A percentile compares a stretch with the other conserved stretches of the same genome.
Evolutionary conservation across 345 rosid genomes (phyloP).

Genomic region (Kernera saxatilis): DNA sequence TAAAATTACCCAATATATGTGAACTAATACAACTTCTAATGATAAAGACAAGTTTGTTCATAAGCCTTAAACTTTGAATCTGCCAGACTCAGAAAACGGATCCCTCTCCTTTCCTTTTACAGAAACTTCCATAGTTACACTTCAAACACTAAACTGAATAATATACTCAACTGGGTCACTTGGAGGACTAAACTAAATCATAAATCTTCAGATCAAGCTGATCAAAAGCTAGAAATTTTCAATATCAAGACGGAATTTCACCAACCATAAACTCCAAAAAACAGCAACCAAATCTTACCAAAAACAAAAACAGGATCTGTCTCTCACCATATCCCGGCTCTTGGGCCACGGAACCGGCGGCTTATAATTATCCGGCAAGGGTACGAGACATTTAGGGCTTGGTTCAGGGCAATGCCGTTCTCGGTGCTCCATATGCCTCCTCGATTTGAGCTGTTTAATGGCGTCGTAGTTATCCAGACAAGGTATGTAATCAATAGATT

Average conservation of each 20-base stretch:
- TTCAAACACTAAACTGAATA: background rate
- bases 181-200: background rate
- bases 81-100: background rate
- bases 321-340: slow-evolving; percentile 99
- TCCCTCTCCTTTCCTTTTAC: background rate
- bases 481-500: slow-evolving; percentile 67
- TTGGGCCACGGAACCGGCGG: slow-evolving; percentile 76
- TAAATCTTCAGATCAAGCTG: background rate
- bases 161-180: background rate
- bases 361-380: slow-evolving; percentile 68
- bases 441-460: slow-evolving; percentile 53
- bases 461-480: slow-evolving; percentile 72
- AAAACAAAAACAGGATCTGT: slow-evolving; percentile 37
- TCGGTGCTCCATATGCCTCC: slow-evolving; percentile 83
- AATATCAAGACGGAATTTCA: background rate
- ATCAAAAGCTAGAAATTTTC: background rate
- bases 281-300: slow-evolving; percentile 40
- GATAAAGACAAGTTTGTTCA: background rate
- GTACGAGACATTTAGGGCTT: slow-evolving; percentile 57
- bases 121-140: background rate
- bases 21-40: background rate
- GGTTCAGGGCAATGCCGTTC: slow-evolving; percentile 87
- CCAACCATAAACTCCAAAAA: background rate
- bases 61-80: background rate
- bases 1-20: background rate